Conservation (phyloP, 257 asterid genomes). For the Jaltomata sinuosa region DNA sequence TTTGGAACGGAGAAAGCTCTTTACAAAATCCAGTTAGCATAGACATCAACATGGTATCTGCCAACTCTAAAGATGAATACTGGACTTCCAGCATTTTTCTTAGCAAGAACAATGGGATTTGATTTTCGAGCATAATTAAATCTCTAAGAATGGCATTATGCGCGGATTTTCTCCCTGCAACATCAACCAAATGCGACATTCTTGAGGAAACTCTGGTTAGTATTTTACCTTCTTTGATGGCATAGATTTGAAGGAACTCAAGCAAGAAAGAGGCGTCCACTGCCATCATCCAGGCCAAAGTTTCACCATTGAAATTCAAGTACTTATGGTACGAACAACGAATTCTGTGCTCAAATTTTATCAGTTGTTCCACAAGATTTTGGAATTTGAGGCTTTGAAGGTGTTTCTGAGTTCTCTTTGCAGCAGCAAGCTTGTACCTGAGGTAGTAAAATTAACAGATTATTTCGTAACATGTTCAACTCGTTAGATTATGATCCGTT, state of each 20-base stretch:
- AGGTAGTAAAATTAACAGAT: not conserved
- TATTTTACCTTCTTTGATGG: slow-evolving; percentile 19
- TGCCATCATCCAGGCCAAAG: slow-evolving; percentile 61
- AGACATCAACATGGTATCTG: slow-evolving; percentile 19
- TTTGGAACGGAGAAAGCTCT: slow-evolving; percentile 41
- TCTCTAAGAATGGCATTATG: slow-evolving; percentile 47
- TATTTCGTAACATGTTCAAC: not conserved
- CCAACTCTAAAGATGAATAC: slow-evolving; percentile 15
- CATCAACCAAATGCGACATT: slow-evolving; percentile 31
- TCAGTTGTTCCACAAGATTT: slow-evolving; percentile 17
- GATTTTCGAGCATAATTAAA: slow-evolving; percentile 57
- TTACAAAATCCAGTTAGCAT: slow-evolving; percentile 24
- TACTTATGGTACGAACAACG: slow-evolving; percentile 47
- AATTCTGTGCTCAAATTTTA: slow-evolving; percentile 20
- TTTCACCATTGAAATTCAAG: slow-evolving; percentile 21
- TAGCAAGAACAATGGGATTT: slow-evolving; percentile 44
- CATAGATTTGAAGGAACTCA: slow-evolving; percentile 42
- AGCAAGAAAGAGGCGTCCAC: slow-evolving; percentile 45
- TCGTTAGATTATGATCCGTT: not conserved
- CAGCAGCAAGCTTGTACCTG: slow-evolving; percentile 45
- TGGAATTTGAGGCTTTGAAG: slow-evolving; percentile 17
- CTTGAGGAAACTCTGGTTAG: slow-evolving; percentile 16
- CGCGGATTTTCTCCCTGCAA: slow-evolving; percentile 29
- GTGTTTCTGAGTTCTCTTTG: slow-evolving; percentile 29
- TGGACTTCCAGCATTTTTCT: slow-evolving; percentile 36